A percentile compares a stretch with the other conserved stretches of the same genome.
phyloP scores from a whole-genome alignment of 2,329 filamentous ascomycete species.

The Xylariaceae sp. region DNA sequence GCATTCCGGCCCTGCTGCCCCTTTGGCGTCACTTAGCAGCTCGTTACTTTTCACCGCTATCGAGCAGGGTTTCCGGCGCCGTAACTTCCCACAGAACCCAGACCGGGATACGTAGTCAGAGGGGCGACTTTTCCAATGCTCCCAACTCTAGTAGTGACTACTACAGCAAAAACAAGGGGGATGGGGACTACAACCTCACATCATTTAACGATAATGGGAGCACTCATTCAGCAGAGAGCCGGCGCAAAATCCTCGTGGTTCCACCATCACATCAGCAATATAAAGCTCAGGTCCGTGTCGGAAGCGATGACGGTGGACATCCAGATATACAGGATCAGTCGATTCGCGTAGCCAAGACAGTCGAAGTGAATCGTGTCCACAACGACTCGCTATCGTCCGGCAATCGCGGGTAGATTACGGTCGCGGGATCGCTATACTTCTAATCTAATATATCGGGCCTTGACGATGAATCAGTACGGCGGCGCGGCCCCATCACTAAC shows the following conservation, averaged over 20 bases:
- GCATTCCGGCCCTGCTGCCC: constrained; percentile 15
- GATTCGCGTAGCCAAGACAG: neutral
- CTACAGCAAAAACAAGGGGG: neutral
- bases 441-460: too few species aligned
- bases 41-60: constrained; percentile 1
- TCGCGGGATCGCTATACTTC: too few species aligned
- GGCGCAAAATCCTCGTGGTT: neutral
- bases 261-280: neutral
- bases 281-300: neutral
- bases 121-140: neutral
- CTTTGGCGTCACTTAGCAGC: constrained; percentile 1
- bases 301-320: neutral
- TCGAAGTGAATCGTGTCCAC: neutral
- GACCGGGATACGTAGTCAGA: neutral
- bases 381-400: too few species aligned
- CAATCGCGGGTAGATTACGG: too few species aligned
- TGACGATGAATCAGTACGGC: too few species aligned
- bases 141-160: neutral
- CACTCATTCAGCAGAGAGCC: neutral
- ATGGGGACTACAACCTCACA: neutral
- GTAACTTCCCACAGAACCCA: neutral
- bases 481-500: too few species aligned
- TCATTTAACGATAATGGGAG: neutral
- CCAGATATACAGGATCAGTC: neutral
- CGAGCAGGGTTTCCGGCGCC: constrained; percentile 1